phyloP scores from a whole-genome alignment of 1,284 basidiomycete species.

The Malassezia equina region DNA sequence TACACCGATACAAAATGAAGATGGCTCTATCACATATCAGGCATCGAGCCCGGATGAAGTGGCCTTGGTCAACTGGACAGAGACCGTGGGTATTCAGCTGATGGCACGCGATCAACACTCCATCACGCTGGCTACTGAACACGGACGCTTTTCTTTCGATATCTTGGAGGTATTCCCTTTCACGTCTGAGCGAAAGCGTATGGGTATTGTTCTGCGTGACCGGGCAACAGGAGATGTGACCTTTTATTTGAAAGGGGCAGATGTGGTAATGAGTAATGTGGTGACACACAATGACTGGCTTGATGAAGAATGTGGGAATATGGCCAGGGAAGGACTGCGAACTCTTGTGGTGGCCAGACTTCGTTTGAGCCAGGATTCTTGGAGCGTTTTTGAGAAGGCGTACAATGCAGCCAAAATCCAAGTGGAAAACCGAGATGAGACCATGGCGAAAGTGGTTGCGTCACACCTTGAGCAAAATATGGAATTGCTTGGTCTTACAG shows the following conservation, averaged over 20 bases:
- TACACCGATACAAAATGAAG: conserved; percentile 86
- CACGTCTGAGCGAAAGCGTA: conserved; percentile 95
- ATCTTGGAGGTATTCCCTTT: conserved; percentile 90
- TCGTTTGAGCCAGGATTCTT: conserved; percentile 61
- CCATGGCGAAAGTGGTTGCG: conserved; percentile 63
- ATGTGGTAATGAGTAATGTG: conserved; percentile 88
- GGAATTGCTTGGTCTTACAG: conserved; percentile 84
- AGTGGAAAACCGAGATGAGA: conserved; percentile 60
- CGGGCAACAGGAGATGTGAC: conserved; percentile 63
- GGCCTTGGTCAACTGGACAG: conserved; percentile 96
- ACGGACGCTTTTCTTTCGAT: conserved; percentile 58
- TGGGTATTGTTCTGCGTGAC: conserved; percentile 92
- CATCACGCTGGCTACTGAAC: conserved; percentile 53
- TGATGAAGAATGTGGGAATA: conserved; percentile 95
- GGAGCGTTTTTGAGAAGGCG: conserved; percentile 63
- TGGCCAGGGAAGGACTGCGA: conserved; percentile 90
- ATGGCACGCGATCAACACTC: conserved; percentile 74
- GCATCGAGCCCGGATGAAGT: conserved; percentile 98
- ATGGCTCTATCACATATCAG: conserved; percentile 88
- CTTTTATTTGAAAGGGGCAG: conserved; percentile 94
- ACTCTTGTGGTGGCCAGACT: conserved; percentile 87
- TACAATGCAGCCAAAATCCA: conserved; percentile 68
- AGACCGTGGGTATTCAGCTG: conserved; percentile 81
- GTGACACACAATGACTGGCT: conserved; percentile 97
- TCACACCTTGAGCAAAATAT: conserved; percentile 76